phyloP scores from a whole-genome alignment of 2,329 filamentous ascomycete genomes.

The Emericellopsis atlantica region DNA sequence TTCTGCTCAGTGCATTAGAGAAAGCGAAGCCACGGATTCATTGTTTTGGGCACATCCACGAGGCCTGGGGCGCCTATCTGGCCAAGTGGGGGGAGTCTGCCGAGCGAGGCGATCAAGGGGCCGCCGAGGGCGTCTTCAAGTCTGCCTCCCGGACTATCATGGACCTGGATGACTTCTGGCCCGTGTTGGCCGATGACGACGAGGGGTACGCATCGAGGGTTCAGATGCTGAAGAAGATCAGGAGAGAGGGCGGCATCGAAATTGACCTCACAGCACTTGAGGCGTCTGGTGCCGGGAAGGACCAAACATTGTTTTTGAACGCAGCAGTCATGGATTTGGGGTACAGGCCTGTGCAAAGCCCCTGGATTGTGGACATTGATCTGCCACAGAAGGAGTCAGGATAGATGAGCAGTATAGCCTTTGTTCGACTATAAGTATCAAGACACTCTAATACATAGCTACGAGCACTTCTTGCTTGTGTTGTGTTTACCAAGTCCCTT shows the following conservation, averaged over 20 bases:
- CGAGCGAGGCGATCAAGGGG: background rate
- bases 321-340: conserved; percentile 36
- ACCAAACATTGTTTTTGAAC: conserved; percentile 47
- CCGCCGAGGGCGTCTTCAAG: conserved; percentile 25
- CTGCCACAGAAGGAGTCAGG: conserved; percentile 12
- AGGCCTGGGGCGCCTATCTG: conserved; percentile 42
- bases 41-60: conserved; percentile 49
- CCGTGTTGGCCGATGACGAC: conserved; percentile 3
- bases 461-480: too few relatives aligned
- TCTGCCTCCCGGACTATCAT: conserved; percentile 4
- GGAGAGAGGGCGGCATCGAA: conserved; percentile 14
- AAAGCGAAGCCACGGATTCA: conserved; percentile 30
- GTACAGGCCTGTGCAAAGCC: conserved; percentile 29
- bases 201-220: conserved; percentile 4
- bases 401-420: background rate
- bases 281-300: conserved; percentile 18
- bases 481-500: too few relatives aligned
- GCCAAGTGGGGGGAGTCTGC: conserved; percentile 32
- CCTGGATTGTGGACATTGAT: conserved; percentile 40
- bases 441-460: background rate
- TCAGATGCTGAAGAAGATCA: conserved; percentile 8
- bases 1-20: conserved; percentile 32
- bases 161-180: background rate
- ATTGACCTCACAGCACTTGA: conserved; percentile 24
- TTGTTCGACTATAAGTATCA: background rate